Conservation (phyloP, 1,139 yeast species). For the Sugiyamaella japonica region DNA sequence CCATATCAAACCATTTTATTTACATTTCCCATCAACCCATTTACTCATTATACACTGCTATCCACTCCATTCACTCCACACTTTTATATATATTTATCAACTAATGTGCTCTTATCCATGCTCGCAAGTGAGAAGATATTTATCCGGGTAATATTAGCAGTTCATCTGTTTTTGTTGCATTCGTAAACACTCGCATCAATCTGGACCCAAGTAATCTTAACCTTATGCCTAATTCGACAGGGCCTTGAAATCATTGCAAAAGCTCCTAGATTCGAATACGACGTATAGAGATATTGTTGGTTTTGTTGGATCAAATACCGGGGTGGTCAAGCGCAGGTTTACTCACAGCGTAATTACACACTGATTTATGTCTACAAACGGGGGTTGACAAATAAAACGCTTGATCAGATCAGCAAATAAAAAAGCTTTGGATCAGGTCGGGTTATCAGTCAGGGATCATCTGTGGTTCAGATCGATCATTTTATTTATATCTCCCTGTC, state of each 20-base stretch:
- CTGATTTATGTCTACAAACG: not conserved
- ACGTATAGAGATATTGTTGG: too few species aligned
- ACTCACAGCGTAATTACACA: not conserved
- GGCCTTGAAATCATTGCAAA: not conserved
- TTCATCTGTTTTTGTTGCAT: not conserved
- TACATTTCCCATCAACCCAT: too few species aligned
- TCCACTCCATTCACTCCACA: too few species aligned
- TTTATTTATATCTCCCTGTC: not conserved
- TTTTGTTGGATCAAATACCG: too few species aligned
- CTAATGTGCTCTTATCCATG: too few species aligned
- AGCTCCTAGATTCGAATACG: not conserved
- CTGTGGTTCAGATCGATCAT: not conserved
- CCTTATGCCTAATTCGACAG: conserved; percentile 3
- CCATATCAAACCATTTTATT: too few species aligned
- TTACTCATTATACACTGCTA: too few species aligned
- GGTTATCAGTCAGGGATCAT: not conserved
- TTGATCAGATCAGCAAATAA: too few species aligned
- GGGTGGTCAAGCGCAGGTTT: too few species aligned
- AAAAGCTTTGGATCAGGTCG: not conserved
- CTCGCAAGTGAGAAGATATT: not conserved
- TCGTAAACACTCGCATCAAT: not conserved
- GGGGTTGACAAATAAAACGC: not conserved
- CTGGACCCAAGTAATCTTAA: not conserved
- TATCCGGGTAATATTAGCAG: conserved; percentile 8
- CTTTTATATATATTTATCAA: not conserved